Conservation (phyloP, 306 rosid genomes). For the Prosopis cineraria region DNA sequence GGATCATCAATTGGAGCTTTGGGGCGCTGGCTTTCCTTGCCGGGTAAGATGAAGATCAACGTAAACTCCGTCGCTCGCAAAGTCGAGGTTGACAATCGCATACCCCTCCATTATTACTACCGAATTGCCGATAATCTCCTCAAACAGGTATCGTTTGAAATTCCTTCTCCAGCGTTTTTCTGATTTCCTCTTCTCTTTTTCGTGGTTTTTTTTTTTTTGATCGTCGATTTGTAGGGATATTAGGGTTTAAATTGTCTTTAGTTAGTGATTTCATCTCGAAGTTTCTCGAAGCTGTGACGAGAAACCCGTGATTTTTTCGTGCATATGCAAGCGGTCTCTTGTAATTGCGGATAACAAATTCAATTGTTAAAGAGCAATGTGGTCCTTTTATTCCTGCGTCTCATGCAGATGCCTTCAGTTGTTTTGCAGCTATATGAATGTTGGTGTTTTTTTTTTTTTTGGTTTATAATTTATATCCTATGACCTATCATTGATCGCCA, state of each 20-base stretch:
- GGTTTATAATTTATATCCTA: neutral
- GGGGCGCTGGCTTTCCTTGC: conserved; percentile 38
- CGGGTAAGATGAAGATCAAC: conserved; percentile 71
- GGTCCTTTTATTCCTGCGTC: neutral
- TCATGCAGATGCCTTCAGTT: neutral
- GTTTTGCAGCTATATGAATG: neutral
- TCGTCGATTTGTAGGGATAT: neutral
- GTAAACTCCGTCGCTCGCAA: conserved; percentile 63
- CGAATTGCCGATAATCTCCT: conserved; percentile 95
- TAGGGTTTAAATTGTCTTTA: conserved; percentile 41
- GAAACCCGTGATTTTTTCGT: conserved; percentile 2
- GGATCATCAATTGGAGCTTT: conserved; percentile 18
- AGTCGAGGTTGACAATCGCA: conserved; percentile 79
- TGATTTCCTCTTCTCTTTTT: neutral
- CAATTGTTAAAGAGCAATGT: neutral
- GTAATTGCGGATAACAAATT: neutral
- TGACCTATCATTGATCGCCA: neutral
- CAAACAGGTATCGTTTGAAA: conserved; percentile 60
- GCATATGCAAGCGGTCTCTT: neutral
- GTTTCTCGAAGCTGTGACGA: neutral
- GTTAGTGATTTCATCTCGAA: conserved; percentile 2
- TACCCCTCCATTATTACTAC: conserved; percentile 78
- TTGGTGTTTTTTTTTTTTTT: neutral
- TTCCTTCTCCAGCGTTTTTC: neutral
- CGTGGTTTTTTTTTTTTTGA: neutral